Conservation (phyloP, 257 asterid genomes). For the Verbena officinalis region DNA sequence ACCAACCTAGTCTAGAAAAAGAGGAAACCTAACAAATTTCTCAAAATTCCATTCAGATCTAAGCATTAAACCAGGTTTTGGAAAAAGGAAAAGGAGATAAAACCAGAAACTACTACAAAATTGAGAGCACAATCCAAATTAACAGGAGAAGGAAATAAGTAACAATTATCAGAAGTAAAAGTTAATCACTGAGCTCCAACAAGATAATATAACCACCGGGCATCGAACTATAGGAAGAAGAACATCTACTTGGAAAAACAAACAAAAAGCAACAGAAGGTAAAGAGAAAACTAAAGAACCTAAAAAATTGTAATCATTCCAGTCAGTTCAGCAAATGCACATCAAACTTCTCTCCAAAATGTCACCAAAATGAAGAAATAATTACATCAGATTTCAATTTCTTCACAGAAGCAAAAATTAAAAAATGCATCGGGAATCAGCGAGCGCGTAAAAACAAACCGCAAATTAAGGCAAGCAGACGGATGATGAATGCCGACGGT, state of each 20-base stretch:
- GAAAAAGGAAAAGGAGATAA: neutral
- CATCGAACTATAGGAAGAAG: no score
- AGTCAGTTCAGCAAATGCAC: conserved; percentile 25
- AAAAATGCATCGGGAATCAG: conserved; percentile 5
- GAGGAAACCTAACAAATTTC: neutral
- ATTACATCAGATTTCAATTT: conserved; percentile 11
- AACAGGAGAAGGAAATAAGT: neutral
- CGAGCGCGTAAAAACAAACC: neutral
- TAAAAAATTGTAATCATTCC: conserved; percentile 8
- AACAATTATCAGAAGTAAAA: conserved; percentile 3
- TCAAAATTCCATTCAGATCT: conserved; percentile 24
- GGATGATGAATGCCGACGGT: conserved; percentile 39
- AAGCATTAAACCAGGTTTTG: neutral
- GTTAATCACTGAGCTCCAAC: neutral
- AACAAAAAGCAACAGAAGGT: neutral
- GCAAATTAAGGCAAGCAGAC: conserved; percentile 27
- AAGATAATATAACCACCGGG: conserved; percentile 5
- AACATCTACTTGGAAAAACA: no score
- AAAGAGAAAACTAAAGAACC: neutral
- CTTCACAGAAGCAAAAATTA: conserved; percentile 2
- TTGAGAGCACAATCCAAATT: conserved; percentile 15
- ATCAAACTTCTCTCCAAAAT: conserved; percentile 9
- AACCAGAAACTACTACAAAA: neutral
- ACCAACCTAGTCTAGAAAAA: conserved; percentile 4
- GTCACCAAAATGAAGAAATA: neutral